Percentiles rank a stretch among this genome's conserved stretches.
Conservation (phyloP, 768 basidiomycete species). For the Mycena haematopus region DNA sequence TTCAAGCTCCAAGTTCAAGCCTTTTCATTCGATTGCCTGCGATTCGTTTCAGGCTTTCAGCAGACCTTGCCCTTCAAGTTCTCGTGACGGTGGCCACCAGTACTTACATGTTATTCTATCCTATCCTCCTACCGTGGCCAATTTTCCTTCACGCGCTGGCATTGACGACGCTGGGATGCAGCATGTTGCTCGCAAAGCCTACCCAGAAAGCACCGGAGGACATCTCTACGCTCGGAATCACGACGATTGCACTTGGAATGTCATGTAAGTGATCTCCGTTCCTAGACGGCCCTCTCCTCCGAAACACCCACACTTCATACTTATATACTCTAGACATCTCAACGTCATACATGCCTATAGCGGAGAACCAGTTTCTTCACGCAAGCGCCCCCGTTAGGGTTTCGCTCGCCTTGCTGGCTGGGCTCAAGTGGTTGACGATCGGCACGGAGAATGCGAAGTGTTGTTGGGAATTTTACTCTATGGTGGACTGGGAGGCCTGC, state of each 20-base stretch:
- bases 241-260: conserved; percentile 16
- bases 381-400: conserved; percentile 15
- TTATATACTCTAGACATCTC: conserved; percentile 14
- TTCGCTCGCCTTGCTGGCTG: conserved; percentile 12
- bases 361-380: conserved; percentile 17
- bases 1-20: too few species aligned
- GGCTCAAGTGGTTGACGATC: conserved; percentile 17
- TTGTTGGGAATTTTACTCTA: conserved; percentile 15
- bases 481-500: conserved; percentile 16
- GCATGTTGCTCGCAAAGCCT: conserved; percentile 16
- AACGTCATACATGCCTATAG: conserved; percentile 20
- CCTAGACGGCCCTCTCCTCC: neutral
- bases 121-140: conserved; percentile 18
- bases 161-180: conserved; percentile 12
- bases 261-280: conserved; percentile 15
- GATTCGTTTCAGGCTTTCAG: conserved; percentile 11
- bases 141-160: conserved; percentile 16
- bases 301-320: conserved; percentile 9
- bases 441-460: conserved; percentile 8
- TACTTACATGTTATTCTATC: conserved; percentile 18
- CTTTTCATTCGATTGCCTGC: conserved; percentile 8
- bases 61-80: conserved; percentile 9
- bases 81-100: conserved; percentile 3
- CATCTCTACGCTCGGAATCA: conserved; percentile 15
- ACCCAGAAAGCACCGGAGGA: conserved; percentile 13